phyloP scores from a whole-genome alignment of 805 yeast genomes.

The Pichia manshurica region DNA sequence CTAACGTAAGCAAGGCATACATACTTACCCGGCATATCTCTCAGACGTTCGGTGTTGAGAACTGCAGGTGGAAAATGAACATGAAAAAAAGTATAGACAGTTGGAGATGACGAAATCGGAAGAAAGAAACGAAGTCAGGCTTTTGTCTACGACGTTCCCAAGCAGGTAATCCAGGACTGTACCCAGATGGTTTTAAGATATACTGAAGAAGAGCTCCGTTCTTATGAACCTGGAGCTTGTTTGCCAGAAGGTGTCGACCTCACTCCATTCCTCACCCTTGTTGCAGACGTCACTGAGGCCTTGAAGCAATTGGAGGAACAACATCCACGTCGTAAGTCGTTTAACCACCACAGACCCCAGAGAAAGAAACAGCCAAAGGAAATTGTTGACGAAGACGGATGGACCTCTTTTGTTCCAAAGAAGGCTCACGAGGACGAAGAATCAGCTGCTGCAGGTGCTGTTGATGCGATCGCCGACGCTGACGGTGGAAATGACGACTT shows the following conservation, averaged over 20 bases:
- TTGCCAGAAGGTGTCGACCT: conserved; percentile 60
- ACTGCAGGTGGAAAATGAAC: not conserved
- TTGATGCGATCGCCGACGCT: conserved; percentile 16
- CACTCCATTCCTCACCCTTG: conserved; percentile 56
- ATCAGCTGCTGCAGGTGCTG: conserved; percentile 37
- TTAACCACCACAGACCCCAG: conserved; percentile 32
- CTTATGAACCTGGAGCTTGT: conserved; percentile 49
- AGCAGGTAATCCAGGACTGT: not conserved
- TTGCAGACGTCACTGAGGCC: conserved; percentile 55
- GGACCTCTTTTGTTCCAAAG: conserved; percentile 58
- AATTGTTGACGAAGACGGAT: conserved; percentile 71
- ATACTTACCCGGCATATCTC: conserved; percentile 3
- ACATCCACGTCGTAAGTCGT: conserved; percentile 46
- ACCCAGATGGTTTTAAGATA: conserved; percentile 29
- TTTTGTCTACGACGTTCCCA: too few species aligned
- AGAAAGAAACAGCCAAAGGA: conserved; percentile 46
- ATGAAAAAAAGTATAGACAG: not conserved
- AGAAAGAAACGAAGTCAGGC: too few species aligned
- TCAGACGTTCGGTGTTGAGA: not conserved
- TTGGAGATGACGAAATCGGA: not conserved
- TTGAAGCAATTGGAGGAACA: conserved; percentile 28
- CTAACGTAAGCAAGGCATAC: not conserved
- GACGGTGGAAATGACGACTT: conserved; percentile 39
- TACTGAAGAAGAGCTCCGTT: conserved; percentile 65
- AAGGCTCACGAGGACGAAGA: conserved; percentile 29